phyloP scores from a whole-genome alignment of 306 rosid species.

The Alnus rubra region DNA sequence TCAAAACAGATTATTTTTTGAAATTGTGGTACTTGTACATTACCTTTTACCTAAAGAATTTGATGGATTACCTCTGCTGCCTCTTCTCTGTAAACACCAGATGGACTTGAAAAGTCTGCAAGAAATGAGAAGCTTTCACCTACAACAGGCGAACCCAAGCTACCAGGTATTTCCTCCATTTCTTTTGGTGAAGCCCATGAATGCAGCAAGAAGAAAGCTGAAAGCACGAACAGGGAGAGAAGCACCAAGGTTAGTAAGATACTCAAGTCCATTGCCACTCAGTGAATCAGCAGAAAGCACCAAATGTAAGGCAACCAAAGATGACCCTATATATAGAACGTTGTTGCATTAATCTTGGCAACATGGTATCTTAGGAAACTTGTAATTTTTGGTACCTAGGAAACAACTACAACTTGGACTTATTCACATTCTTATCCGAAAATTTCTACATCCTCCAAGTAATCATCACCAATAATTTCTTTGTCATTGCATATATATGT shows the following conservation, averaged over 20 bases:
- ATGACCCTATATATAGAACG: background rate
- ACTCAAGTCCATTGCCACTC: conserved; percentile 44
- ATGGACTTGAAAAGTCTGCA: conserved; percentile 71
- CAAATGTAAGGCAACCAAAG: conserved; percentile 1
- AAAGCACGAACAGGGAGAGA: conserved; percentile 33
- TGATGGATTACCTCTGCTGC: conserved; percentile 61
- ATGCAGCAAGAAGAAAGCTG: conserved; percentile 37
- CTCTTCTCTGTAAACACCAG: conserved; percentile 71
- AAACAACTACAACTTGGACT: background rate
- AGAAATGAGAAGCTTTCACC: conserved; percentile 78
- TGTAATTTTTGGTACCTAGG: no score
- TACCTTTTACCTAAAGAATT: background rate
- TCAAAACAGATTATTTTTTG: background rate
- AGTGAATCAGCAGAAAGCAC: conserved; percentile 11
- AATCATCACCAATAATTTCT: background rate
- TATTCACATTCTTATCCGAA: background rate
- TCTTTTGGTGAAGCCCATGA: conserved; percentile 59
- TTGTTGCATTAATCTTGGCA: background rate
- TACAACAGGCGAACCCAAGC: conserved; percentile 81
- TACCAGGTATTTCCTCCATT: conserved; percentile 75
- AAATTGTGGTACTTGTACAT: background rate
- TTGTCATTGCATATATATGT: background rate
- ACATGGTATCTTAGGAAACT: background rate
- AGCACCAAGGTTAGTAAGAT: conserved; percentile 29
- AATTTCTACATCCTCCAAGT: background rate